Percentiles rank a stretch among this genome's conserved stretches.
phyloP scores from a whole-genome alignment of 1,284 basidiomycete genomes.

The Moesziomyces sp. region DNA sequence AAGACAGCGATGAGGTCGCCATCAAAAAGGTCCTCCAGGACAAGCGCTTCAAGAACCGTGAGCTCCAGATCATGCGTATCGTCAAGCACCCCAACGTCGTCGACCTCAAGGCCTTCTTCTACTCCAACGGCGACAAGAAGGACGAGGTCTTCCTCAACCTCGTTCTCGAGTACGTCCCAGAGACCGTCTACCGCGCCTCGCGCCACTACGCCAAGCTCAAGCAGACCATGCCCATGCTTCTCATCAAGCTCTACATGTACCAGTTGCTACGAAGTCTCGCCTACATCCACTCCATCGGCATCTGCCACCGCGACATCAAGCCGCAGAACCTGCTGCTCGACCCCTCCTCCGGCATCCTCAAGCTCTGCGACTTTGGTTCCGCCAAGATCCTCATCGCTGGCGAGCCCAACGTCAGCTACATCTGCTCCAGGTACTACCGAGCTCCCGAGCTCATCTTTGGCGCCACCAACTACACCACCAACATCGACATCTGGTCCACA shows the following conservation, averaged over 20 bases:
- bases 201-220: constrained; percentile 99
- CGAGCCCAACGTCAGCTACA: constrained; percentile 99
- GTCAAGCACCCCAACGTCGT: constrained; percentile 98
- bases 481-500: constrained; percentile 99
- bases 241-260: constrained; percentile 98
- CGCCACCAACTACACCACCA: constrained; percentile 99
- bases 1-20: constrained; percentile 77
- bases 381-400: constrained; percentile 98
- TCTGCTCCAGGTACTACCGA: constrained; percentile 99
- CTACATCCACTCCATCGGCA: constrained; percentile 96
- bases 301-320: constrained; percentile 94
- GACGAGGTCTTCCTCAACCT: constrained; percentile 99
- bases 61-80: constrained; percentile 99
- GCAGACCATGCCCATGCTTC: constrained; percentile 98
- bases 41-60: constrained; percentile 99
- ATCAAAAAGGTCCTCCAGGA: constrained; percentile 99
- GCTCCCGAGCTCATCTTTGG: constrained; percentile 99
- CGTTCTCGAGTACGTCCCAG: constrained; percentile 98
- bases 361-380: constrained; percentile 98
- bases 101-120: constrained; percentile 97
- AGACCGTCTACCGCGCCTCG: constrained; percentile 98
- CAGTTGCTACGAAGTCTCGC: constrained; percentile 95
- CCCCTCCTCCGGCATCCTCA: constrained; percentile 93
- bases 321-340: constrained; percentile 98
- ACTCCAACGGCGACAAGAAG: constrained; percentile 99